Evolutionary conservation across 1,139 yeast species (phyloP), one percentile per base, ranked within the genome.

Genomic region (Saccharomycopsis hybrid): DNA sequence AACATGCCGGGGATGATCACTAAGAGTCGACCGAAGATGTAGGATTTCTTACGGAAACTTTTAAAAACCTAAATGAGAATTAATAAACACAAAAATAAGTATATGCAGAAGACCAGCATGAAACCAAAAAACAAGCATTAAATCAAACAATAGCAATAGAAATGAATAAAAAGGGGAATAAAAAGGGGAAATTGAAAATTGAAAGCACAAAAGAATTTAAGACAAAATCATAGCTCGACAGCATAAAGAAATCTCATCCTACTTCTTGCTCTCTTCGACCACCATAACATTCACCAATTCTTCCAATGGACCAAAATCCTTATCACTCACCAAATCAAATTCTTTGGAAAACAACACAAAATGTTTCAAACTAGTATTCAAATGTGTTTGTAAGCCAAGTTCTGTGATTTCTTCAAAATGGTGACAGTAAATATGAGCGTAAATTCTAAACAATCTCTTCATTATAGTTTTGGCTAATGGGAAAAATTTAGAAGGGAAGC

Each of bases 381-480:
- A 73, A 60, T 92, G 96, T 30, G 95, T 85, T 65, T 90, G 96
- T 59, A 92, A 72, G 1, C 96, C 96, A 59, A 92, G 73, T 62
- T 90, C 97, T 43, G 89, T 78, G 51, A 92, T 85, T 65, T 90
- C 96, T 64, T 89, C 96, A 67, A 92, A 92, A 65, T 92, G 99
- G 62, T 92, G 97, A 62, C 98, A 92, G 66, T 92, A 92, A 43
- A 92, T 87, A 68, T 92, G 99, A 2, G 98, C 97, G 64, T 94
- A 94, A n/a, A 92, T 89, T 64, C 99, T 76, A 65, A 90, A 92
- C 53, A 92, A 71, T 57, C 98, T 77, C 66, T 90, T 89, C 71
- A 90, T 79, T 46, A 92, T 87, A 25, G 95, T 90, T 62, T 82
- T 84, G 48, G 87, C 87, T 56, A 88, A 76, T 8, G 77, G 76